These are phyloP conservation scores for Dimocarpus longan DNA, from an alignment of 345 rosid genomes.

Conservation along the genomic window DNA sequence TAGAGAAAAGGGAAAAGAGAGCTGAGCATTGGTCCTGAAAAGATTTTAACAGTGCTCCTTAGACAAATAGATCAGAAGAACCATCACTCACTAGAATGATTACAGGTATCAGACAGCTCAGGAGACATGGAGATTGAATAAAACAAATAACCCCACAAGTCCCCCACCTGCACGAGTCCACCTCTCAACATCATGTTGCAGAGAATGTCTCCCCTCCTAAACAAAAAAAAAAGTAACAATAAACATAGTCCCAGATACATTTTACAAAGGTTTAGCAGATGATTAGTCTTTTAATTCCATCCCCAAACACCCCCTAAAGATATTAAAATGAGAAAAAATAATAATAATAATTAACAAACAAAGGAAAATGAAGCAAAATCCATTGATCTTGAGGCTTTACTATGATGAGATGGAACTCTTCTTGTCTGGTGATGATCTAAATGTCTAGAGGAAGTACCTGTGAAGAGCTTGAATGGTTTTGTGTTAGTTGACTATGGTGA, in stretches of 20 bases:
- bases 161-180: conserved; percentile 37
- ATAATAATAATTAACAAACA: background rate
- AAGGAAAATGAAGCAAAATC: background rate
- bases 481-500: conserved; percentile 25
- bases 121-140: conserved; percentile 46
- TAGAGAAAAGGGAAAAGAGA: background rate
- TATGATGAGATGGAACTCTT: conserved; percentile 19
- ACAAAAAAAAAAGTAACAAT: background rate
- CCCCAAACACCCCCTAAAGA: conserved; percentile 13
- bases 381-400: conserved; percentile 20
- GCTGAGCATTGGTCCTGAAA: conserved; percentile 8
- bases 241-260: conserved; percentile 4
- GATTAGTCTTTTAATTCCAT: conserved; percentile 25
- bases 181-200: conserved; percentile 25
- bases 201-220: conserved; percentile 29
- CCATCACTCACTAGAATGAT: conserved; percentile 39
- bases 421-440: conserved; percentile 36
- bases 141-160: conserved; percentile 42
- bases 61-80: conserved; percentile 29
- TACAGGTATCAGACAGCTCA: conserved; percentile 40
- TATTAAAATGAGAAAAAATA: background rate
- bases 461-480: conserved; percentile 39
- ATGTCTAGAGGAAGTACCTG: conserved; percentile 42
- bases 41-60: conserved; percentile 16
- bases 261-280: conserved; percentile 15